Base-by-base conservation (phyloP, 345 rosid genomes). In the Salix caprea region DNA sequence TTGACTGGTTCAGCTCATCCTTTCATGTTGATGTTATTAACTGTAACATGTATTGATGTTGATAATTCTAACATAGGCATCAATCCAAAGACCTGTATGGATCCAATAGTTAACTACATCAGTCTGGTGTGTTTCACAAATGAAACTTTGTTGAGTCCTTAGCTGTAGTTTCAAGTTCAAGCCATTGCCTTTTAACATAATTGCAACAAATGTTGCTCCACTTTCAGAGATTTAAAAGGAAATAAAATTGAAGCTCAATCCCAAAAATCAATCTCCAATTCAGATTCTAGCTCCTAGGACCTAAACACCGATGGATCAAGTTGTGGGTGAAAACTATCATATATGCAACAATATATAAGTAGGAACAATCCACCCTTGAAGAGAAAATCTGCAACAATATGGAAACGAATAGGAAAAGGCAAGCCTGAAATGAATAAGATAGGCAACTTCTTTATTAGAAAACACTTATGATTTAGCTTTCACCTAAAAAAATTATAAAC, bases 61-160 rank as follows among this genome's bases (percentile, higher is more conserved):
- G 37, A 34, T 34, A 4, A 34, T 34, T 34, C 37, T 34, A 34
- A 34, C 37, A 34, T 89, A 3, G 99, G 93, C 85, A 96, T 74
- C 82, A 93, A 61, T 48, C 98, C 98, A 19, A 96, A 96, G 3
- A 92, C 97, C 98, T 96, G 88, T 77, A 81, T 15, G 10, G 30
- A 79, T 72, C 30, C 23, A 76, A 40, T 34, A 73, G 26, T 15
- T 52, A 1, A 18, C 26, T 40, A 67, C 15, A 48, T 42, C 11
- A 66, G n/a, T 36, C 13, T 36, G 37, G 37, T 66, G 15, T n/a
- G 32, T 46, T 23, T 37, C n/a, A 19, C 52, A 15, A 36, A 56
- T 42, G 37, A n/a, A 61, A 52, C 58, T 19, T 52, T 18, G 23
- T 7, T 0, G 60, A 52, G 60, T 52, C 60, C 60, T 52, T 0